These are phyloP conservation scores for Bolboschoenoplectus hybrid DNA, from an alignment of 202 grass and related monocot genomes.

Conservation along the genomic window DNA sequence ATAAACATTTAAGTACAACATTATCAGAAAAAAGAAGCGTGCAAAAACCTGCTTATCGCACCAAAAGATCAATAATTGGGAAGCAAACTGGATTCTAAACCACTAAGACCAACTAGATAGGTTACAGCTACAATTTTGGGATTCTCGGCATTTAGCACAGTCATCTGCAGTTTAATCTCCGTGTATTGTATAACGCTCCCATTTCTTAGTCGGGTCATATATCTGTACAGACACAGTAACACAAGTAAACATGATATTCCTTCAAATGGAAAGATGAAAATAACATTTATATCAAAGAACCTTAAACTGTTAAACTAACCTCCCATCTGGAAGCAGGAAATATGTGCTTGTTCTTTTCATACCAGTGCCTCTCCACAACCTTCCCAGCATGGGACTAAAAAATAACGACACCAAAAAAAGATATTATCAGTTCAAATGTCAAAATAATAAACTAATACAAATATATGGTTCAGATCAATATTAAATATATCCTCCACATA, in stretches of 20 bases:
- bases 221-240: slow-evolving; percentile 58
- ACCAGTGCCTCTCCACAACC: slow-evolving; percentile 98
- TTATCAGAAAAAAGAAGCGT: background rate
- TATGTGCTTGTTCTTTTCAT: slow-evolving; percentile 99
- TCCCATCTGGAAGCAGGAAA: slow-evolving; percentile 99
- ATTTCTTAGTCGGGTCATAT: slow-evolving; percentile 90
- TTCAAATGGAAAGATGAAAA: slow-evolving; percentile 1
- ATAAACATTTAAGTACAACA: background rate
- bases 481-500: background rate
- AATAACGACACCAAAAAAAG: slow-evolving; percentile 8
- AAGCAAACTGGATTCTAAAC: background rate
- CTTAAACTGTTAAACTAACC: slow-evolving; percentile 41
- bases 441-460: slow-evolving; percentile 1
- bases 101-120: slow-evolving; percentile 1
- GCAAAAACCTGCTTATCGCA: background rate
- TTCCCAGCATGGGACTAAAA: slow-evolving; percentile 95
- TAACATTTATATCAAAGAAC: slow-evolving; percentile 6
- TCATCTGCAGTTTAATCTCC: slow-evolving; percentile 61
- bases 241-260: background rate
- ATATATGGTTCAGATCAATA: slow-evolving; percentile 2
- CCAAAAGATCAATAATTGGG: background rate
- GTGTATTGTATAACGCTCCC: slow-evolving; percentile 96
- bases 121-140: background rate
- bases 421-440: slow-evolving; percentile 7
- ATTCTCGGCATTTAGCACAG: background rate